phyloP scores from a whole-genome alignment of 78 protist genomes.

The Emiliania huxleyi region DNA sequence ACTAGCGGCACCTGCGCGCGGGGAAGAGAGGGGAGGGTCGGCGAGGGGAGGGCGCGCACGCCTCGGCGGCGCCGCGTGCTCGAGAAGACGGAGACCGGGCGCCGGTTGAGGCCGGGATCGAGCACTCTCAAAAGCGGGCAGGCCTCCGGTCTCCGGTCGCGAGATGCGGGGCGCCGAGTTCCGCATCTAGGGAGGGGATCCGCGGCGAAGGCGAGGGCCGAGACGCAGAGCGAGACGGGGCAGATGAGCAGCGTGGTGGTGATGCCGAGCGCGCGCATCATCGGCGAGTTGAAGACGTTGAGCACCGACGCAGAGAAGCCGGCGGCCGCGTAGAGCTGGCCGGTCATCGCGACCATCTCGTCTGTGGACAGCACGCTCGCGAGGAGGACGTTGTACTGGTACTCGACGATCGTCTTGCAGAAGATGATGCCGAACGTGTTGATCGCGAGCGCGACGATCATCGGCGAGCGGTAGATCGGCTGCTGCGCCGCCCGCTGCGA shows the following conservation, averaged over 20 bases:
- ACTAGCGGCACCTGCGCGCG: too few species aligned
- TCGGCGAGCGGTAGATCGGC: not conserved
- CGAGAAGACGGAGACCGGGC: too few species aligned
- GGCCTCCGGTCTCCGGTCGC: too few species aligned
- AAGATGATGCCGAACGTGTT: not conserved
- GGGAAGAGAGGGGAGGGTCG: too few species aligned
- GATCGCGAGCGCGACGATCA: not conserved
- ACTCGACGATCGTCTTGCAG: not conserved
- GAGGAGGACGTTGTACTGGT: conserved; percentile 17
- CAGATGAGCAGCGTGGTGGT: not conserved
- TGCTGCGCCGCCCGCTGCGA: not conserved
- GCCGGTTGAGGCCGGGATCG: too few species aligned
- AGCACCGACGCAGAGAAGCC: not conserved
- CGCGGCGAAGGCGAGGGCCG: not conserved
- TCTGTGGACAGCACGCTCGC: not conserved
- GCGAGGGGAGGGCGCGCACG: too few species aligned
- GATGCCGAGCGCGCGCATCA: not conserved
- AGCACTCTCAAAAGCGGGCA: too few species aligned
- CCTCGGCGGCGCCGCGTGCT: too few species aligned
- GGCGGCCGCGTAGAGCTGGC: not conserved
- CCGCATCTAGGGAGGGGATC: too few species aligned
- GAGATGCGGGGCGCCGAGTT: too few species aligned
- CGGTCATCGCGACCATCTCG: not conserved
- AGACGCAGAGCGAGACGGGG: not conserved
- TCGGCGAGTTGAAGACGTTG: not conserved